Conservation (phyloP, 2,329 filamentous ascomycete species). For the Stagonosporopsis vannaccii region DNA sequence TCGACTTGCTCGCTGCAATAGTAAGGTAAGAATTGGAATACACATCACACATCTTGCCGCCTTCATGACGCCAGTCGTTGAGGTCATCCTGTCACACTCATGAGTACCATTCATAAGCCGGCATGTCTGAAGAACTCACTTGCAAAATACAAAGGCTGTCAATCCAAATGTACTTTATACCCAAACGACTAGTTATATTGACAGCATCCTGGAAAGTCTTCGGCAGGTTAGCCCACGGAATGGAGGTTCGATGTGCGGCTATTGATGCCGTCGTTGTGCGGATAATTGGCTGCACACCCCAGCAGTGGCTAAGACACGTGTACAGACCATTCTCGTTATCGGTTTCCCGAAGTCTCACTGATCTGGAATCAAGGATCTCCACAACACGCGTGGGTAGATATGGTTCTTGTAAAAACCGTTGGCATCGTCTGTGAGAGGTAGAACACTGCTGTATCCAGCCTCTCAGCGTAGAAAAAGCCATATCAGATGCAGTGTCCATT, state of each 20-base stretch:
- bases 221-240: not conserved
- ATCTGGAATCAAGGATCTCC: not conserved
- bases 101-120: not conserved
- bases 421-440: not conserved
- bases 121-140: not conserved
- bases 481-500: not conserved
- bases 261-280: not conserved
- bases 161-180: not conserved
- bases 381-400: not conserved
- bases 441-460: not conserved
- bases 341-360: not conserved
- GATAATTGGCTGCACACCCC: not conserved
- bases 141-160: slow-evolving; percentile 1
- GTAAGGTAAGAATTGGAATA: slow-evolving; percentile 8
- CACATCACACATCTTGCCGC: slow-evolving; percentile 8
- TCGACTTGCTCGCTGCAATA: not conserved
- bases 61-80: slow-evolving; percentile 22
- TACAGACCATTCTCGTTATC: not conserved
- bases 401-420: not conserved
- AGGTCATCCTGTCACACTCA: slow-evolving; percentile 7
- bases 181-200: slow-evolving; percentile 5
- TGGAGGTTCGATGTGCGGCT: not conserved
- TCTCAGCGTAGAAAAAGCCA: not conserved
- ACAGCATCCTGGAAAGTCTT: slow-evolving; percentile 18
- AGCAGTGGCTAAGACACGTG: not conserved